Evolutionary conservation across 495 filamentous ascomycete genomes (phyloP).

Genomic region (Aspergillus asperescens): DNA sequence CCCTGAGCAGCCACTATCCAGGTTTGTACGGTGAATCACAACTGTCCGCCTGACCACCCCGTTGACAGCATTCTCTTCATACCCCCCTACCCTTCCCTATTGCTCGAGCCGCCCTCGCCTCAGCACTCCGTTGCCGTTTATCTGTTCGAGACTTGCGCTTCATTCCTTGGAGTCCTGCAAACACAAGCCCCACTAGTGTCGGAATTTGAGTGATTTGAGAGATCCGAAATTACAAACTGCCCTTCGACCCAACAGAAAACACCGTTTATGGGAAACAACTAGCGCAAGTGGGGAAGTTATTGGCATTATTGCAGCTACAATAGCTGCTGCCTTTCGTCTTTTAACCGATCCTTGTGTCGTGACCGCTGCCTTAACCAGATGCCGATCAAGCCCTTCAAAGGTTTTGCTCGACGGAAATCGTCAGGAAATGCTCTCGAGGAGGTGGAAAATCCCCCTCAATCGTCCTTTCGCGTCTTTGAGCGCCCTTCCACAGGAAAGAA

Average conservation of each 20-base stretch:
- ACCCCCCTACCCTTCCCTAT: slow-evolving; percentile 4
- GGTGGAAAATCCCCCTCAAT: slow-evolving; percentile 39
- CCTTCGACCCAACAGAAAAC: neutral
- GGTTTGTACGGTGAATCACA: slow-evolving; percentile 16
- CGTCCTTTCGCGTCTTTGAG: slow-evolving; percentile 59
- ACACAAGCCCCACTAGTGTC: slow-evolving; percentile 14
- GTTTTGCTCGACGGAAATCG: slow-evolving; percentile 62
- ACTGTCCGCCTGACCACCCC: slow-evolving; percentile 16
- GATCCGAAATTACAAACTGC: slow-evolving; percentile 10
- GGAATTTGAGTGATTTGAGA: slow-evolving; percentile 14
- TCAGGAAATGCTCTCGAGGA: slow-evolving; percentile 60
- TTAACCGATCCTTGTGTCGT: slow-evolving; percentile 14
- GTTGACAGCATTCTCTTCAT: slow-evolving; percentile 11
- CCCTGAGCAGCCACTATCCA: slow-evolving; percentile 11
- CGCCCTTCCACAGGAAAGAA: slow-evolving; percentile 41
- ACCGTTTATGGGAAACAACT: slow-evolving; percentile 16
- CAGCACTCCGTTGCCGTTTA: slow-evolving; percentile 1
- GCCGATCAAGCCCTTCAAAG: slow-evolving; percentile 66
- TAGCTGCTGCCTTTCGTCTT: slow-evolving; percentile 10
- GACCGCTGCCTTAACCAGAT: slow-evolving; percentile 32
- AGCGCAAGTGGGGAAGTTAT: slow-evolving; percentile 12
- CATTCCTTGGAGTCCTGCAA: slow-evolving; percentile 11
- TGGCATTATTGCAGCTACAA: slow-evolving; percentile 5
- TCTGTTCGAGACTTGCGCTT: slow-evolving; percentile 9
- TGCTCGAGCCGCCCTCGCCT: slow-evolving; percentile 6